These are phyloP conservation scores for Corynespora cassiicola DNA, from an alignment of 2,329 filamentous ascomycete genomes.

Conservation along the genomic window DNA sequence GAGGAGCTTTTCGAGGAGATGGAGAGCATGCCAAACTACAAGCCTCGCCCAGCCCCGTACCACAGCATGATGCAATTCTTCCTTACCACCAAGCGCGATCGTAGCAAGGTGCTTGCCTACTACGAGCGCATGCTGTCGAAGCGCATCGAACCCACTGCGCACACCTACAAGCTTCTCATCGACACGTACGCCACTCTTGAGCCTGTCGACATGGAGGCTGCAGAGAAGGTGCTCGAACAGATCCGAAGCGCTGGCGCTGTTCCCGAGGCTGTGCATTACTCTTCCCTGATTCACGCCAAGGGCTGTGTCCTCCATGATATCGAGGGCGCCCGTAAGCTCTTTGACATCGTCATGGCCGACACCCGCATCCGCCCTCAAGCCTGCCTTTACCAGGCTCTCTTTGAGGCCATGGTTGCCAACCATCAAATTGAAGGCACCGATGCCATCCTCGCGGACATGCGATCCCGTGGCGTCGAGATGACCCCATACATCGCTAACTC, in stretches of 20 bases:
- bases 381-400: constrained; percentile 94
- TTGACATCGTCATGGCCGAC: constrained; percentile 79
- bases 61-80: constrained; percentile 99
- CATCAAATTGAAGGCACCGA: constrained; percentile 77
- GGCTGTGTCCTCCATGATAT: constrained; percentile 95
- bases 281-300: constrained; percentile 92
- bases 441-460: constrained; percentile 78
- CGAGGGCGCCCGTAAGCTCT: constrained; percentile 79
- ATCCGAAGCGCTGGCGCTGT: constrained; percentile 77
- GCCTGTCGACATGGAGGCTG: constrained; percentile 85
- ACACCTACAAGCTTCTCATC: constrained; percentile 97
- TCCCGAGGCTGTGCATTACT: constrained; percentile 93
- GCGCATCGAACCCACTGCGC: constrained; percentile 87
- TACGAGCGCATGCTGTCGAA: constrained; percentile 92
- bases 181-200: constrained; percentile 95
- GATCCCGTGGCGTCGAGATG: constrained; percentile 74
- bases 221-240: constrained; percentile 79
- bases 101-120: constrained; percentile 90
- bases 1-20: constrained; percentile 99
- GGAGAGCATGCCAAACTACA: constrained; percentile 99
- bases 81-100: constrained; percentile 95
- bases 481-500: constrained; percentile 99
- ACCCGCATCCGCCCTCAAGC: constrained; percentile 73
- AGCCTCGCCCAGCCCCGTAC: constrained; percentile 94
- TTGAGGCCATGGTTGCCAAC: constrained; percentile 96